phyloP scores from a whole-genome alignment of 139 green algal genomes.

The Picocystis salinarum region DNA sequence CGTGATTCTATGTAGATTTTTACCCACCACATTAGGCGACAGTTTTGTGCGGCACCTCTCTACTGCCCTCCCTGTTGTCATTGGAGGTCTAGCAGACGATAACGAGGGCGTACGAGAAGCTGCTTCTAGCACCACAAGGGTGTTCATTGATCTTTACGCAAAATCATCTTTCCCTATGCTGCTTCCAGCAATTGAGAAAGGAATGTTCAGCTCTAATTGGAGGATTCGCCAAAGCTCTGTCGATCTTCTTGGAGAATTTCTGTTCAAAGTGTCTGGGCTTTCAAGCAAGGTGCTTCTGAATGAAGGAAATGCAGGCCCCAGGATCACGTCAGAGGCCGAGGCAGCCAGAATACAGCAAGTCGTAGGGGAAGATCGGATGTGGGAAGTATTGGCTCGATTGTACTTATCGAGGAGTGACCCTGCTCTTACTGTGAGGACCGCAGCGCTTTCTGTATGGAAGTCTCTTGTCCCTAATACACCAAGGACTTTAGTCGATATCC shows the following conservation, averaged over 20 bases:
- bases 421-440: slow-evolving; percentile 42
- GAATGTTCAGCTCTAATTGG: slow-evolving; percentile 72
- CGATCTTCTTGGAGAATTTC: slow-evolving; percentile 84
- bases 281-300: slow-evolving; percentile 7
- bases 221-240: slow-evolving; percentile 81
- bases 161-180: slow-evolving; percentile 44
- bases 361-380: slow-evolving; percentile 1
- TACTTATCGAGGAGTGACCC: slow-evolving; percentile 13
- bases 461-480: slow-evolving; percentile 90
- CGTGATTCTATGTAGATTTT: slow-evolving; percentile 68
- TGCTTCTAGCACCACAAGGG: slow-evolving; percentile 48
- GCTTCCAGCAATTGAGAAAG: slow-evolving; percentile 77
- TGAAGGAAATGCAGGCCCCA: no score
- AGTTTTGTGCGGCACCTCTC: slow-evolving; percentile 42
- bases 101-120: slow-evolving; percentile 78
- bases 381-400: not conserved
- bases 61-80: slow-evolving; percentile 57
- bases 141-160: slow-evolving; percentile 28
- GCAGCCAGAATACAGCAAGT: not conserved
- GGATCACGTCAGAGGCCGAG: not conserved
- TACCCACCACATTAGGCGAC: slow-evolving; percentile 22
- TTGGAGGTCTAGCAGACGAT: slow-evolving; percentile 86
- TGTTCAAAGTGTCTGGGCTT: slow-evolving; percentile 61
- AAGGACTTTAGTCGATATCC: slow-evolving; percentile 69
- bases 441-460: slow-evolving; percentile 88